Conservation (phyloP, 495 filamentous ascomycete genomes). For the Aspergillus bridgeri region DNA sequence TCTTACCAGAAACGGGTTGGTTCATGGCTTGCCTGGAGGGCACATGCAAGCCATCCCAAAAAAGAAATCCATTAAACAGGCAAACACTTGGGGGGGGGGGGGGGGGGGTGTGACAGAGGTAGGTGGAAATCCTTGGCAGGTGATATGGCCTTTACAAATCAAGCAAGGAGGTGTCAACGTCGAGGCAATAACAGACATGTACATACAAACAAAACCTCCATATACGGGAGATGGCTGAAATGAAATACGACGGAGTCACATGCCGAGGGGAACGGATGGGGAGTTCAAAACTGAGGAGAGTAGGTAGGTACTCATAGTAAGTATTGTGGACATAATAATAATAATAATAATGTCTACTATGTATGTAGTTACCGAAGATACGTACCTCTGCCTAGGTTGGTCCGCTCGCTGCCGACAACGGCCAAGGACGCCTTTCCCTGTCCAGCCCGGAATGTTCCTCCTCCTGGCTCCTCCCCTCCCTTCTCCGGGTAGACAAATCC, state of each 20-base stretch:
- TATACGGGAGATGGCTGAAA: no score
- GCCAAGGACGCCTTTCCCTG: conserved; percentile 25
- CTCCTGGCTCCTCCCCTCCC: conserved; percentile 13
- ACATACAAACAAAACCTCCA: background rate
- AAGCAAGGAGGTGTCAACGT: background rate
- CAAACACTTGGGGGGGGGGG: background rate
- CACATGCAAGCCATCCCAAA: background rate
- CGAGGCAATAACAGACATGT: background rate
- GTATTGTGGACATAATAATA: no score
- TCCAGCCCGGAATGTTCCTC: conserved; percentile 13
- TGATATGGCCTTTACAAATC: background rate
- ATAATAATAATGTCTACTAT: no score
- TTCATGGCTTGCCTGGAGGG: background rate
- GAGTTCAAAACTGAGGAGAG: background rate
- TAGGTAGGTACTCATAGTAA: no score
- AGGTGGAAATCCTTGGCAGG: conserved; percentile 7
- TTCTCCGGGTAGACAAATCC: no score
- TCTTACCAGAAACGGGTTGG: conserved; percentile 17
- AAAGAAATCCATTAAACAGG: background rate
- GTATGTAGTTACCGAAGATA: no score
- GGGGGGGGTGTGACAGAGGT: no score
- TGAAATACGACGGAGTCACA: background rate
- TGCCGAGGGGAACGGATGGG: background rate
- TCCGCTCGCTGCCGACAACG: conserved; percentile 35
- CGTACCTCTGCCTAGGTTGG: no score